Evolutionary conservation across 1,139 yeast genomes (phyloP), one percentile per base, ranked within the genome.

Genomic region (Blastobotrys proliferans): DNA sequence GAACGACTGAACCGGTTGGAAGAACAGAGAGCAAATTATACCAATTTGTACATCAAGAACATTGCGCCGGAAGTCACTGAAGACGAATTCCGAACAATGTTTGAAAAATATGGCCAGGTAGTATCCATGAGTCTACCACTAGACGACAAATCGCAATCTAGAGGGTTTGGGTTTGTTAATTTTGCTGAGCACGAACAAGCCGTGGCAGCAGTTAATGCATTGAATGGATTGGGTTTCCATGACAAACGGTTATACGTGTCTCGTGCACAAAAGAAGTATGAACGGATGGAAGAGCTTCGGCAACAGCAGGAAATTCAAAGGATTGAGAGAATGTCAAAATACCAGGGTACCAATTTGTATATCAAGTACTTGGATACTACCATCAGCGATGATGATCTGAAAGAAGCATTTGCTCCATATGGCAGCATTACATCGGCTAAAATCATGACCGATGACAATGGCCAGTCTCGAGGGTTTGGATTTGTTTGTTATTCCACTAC

Each of bases 241-340:
- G 90, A 87, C 59, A 85, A 82, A 67, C 74, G 72, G 62, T 71
- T 88, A 54, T 83, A 77, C 64, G 95, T 87, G 58, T 88, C 94
- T 56, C 81, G 96, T 69, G 96, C 96, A 56, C 96, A 87, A 73
- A 84, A 84, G 81, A 86, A 83, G 76, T 73, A 83, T 66, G 95
- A 87, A 73, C 83, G 95, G 74, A 66, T 80, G 59, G 94, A 85
- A 72, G 90, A 84, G 67, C 76, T 85, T 68, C 83, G 82, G 73
- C 83, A 80, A 67, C 88, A 82, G 69, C 79, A 81, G 69, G 94
- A 84, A 70, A 73, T 81, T 54, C 78, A 81, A 57, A 77, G 88
- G 68, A 75, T 81, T 64, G 94, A 83, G 70, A 82, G 82, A 66
- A 70, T 81, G 62, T 76, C 79, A 59, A 83, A 83, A 70, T 83